Percentiles rank a stretch among this genome's conserved stretches.
Conservation (phyloP, 192 early-diverging fungal species). For the Rhizophagus sp. region DNA sequence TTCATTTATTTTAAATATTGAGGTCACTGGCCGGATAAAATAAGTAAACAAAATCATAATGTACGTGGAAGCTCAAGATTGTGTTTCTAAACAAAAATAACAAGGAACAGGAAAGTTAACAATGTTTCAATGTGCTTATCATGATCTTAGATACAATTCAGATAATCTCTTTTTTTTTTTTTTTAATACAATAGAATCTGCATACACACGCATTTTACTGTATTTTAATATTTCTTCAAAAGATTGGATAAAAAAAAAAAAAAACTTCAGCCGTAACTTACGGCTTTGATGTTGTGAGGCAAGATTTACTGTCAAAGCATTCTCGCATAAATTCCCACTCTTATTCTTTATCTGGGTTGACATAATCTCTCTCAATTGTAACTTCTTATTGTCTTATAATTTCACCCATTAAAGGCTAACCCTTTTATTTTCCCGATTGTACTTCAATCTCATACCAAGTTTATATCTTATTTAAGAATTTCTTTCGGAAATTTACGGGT, state of each 20-base stretch:
- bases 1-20: too few species aligned
- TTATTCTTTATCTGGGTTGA: not conserved
- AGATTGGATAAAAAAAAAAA: not conserved
- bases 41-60: not conserved
- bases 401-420: not conserved
- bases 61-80: not conserved
- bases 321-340: not conserved
- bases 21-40: not conserved
- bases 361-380: not conserved
- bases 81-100: not conserved
- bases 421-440: not conserved
- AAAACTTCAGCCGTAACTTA: not conserved
- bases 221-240: not conserved
- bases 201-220: not conserved
- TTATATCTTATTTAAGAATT: not conserved
- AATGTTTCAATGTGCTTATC: not conserved
- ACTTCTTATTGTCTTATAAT: not conserved
- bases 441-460: not conserved
- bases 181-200: not conserved
- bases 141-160: not conserved
- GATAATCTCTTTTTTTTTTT: not conserved
- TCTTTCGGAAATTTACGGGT: not conserved
- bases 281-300: not conserved
- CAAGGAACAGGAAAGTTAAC: not conserved
- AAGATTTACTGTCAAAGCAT: constrained; percentile 1